Conservation (phyloP, 352 stramenopile species). For the Blastocystis sp. region DNA sequence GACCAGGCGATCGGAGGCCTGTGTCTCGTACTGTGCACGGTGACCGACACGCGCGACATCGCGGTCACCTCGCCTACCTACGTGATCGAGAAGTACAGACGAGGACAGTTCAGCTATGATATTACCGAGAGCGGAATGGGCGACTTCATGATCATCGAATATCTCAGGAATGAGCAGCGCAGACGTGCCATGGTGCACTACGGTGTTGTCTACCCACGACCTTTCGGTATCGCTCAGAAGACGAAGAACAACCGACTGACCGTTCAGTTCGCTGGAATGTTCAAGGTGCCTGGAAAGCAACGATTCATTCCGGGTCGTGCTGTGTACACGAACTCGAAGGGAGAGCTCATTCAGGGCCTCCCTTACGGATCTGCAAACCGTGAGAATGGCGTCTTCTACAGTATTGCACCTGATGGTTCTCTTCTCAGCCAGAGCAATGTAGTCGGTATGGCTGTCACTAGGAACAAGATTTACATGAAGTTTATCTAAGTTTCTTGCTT, state of each 20-base stretch:
- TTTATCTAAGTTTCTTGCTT: slow-evolving; percentile 5
- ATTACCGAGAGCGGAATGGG: not conserved
- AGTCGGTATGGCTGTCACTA: slow-evolving; percentile 5
- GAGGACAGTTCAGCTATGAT: not conserved
- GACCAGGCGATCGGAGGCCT: not conserved
- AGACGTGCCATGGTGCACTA: not conserved
- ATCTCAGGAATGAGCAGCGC: not conserved
- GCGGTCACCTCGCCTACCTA: not conserved
- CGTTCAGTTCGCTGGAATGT: slow-evolving; percentile 47
- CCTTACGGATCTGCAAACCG: not conserved
- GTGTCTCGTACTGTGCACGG: not conserved
- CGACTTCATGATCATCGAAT: slow-evolving; percentile 15
- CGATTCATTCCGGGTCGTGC: not conserved
- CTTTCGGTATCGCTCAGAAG: slow-evolving; percentile 25
- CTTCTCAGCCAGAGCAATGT: not conserved
- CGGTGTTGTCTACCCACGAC: not conserved
- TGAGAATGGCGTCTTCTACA: slow-evolving; percentile 7
- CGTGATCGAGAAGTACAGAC: not conserved
- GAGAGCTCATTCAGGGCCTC: not conserved
- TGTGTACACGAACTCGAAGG: slow-evolving; percentile 48
- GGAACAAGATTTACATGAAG: slow-evolving; percentile 39
- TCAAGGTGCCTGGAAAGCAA: not conserved
- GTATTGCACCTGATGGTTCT: not conserved
- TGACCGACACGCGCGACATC: not conserved
- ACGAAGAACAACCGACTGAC: not conserved